A percentile compares a stretch with the other conserved stretches of the same genome.
Conservation (phyloP, 2,329 filamentous ascomycete genomes). For the Nectriaceae sp. region DNA sequence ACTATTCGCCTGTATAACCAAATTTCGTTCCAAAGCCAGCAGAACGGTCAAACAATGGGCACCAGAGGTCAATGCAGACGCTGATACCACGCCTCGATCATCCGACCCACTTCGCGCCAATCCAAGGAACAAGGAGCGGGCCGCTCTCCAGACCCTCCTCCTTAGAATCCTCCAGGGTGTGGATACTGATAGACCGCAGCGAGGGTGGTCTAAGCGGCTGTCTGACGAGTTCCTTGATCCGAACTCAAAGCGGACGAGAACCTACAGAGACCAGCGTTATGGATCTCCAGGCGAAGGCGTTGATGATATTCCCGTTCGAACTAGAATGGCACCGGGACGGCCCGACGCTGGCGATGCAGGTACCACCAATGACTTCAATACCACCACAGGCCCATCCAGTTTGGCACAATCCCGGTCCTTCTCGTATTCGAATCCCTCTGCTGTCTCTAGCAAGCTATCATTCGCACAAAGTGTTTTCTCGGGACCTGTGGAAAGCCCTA, state of each 20-base stretch:
- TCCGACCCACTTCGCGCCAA: conserved; percentile 24
- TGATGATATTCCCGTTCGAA: conserved; percentile 24
- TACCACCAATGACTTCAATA: conserved; percentile 2
- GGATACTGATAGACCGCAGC: conserved; percentile 11
- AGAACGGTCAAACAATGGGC: conserved; percentile 19
- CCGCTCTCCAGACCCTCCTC: conserved; percentile 27
- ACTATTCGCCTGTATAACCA: conserved; percentile 21
- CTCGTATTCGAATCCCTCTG: conserved; percentile 25
- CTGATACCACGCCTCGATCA: conserved; percentile 17
- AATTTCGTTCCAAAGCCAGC: conserved; percentile 25
- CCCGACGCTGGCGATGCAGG: conserved; percentile 13
- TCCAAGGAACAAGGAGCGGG: conserved; percentile 20
- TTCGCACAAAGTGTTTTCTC: conserved; percentile 38
- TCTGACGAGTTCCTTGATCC: conserved; percentile 22
- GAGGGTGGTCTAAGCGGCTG: conserved; percentile 20
- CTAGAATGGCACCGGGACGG: conserved; percentile 18
- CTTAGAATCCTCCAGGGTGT: conserved; percentile 17
- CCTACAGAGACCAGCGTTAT: not conserved
- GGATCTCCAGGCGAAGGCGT: conserved; percentile 10
- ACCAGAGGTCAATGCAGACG: conserved; percentile 18
- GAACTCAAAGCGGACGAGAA: conserved; percentile 13
- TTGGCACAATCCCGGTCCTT: conserved; percentile 5
- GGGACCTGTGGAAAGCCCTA: conserved; percentile 18
- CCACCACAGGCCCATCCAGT: too few species aligned
- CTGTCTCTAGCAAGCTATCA: conserved; percentile 35